Evolutionary conservation across 306 rosid species (phyloP).

Genomic region (Prunus fruticosa): DNA sequence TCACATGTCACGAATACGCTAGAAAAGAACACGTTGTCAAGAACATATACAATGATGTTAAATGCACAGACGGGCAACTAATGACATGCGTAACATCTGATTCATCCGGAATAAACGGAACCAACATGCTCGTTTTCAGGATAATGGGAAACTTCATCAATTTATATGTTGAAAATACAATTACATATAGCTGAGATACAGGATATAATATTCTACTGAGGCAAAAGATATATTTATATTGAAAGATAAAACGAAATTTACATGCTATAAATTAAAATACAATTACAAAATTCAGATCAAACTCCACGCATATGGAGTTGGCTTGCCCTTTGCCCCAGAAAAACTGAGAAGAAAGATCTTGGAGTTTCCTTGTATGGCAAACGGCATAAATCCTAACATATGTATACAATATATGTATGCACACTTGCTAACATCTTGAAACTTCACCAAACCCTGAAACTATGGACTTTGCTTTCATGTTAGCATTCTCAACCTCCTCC

Average conservation of each 20-base stretch:
- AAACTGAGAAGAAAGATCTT: not conserved
- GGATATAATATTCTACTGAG: not conserved
- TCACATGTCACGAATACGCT: no score
- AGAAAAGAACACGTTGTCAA: no score
- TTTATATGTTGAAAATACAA: not conserved
- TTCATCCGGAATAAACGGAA: not conserved
- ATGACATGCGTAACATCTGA: not conserved
- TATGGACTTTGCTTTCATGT: not conserved
- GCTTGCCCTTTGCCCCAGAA: not conserved
- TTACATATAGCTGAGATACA: not conserved
- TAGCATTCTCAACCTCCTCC: not conserved
- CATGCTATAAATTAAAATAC: not conserved
- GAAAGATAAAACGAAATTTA: not conserved
- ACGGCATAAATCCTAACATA: not conserved
- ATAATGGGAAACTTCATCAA: not conserved
- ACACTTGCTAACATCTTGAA: not conserved
- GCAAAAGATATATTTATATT: not conserved
- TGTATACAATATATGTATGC: not conserved
- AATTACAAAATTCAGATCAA: slow-evolving; percentile 14
- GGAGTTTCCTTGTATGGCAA: not conserved
- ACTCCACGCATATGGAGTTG: not conserved
- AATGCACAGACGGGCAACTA: no score
- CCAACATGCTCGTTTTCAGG: not conserved
- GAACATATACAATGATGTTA: no score
- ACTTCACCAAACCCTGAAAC: not conserved